Percentiles rank a stretch among this genome's conserved stretches.
phyloP scores from a whole-genome alignment of 805 yeast species.

The Ogataea kodamae region DNA sequence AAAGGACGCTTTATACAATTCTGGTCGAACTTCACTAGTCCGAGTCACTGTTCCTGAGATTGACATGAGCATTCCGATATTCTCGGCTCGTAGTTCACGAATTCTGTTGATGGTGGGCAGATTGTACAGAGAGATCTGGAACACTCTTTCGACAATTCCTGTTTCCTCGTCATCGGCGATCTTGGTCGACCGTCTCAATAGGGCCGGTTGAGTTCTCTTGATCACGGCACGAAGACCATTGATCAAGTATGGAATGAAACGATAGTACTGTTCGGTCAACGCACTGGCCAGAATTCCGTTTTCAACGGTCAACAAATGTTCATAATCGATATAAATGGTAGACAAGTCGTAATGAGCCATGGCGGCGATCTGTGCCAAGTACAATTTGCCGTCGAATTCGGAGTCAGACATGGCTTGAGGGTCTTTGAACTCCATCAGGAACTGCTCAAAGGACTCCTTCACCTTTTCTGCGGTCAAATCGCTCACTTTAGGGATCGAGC shows the following conservation, averaged over 20 bases:
- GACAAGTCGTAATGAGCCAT: constrained; percentile 73
- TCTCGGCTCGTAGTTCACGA: constrained; percentile 86
- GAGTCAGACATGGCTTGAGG: constrained; percentile 35
- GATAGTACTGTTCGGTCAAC: constrained; percentile 83
- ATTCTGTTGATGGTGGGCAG: constrained; percentile 79
- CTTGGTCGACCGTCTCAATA: constrained; percentile 46
- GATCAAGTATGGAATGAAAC: constrained; percentile 83
- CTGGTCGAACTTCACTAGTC: constrained; percentile 95
- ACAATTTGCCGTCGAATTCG: constrained; percentile 53
- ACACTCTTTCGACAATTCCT: constrained; percentile 62
- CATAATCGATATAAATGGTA: constrained; percentile 82
- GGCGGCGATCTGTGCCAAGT: constrained; percentile 75
- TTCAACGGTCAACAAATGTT: constrained; percentile 69
- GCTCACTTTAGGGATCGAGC: constrained; percentile 77
- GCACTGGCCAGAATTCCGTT: constrained; percentile 89
- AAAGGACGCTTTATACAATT: constrained; percentile 79
- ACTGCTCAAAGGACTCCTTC: constrained; percentile 83
- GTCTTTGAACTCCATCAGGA: constrained; percentile 63
- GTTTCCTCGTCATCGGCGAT: constrained; percentile 38
- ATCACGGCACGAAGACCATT: constrained; percentile 72
- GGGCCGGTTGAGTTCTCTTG: constrained; percentile 69
- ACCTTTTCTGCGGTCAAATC: constrained; percentile 95
- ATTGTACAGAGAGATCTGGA: constrained; percentile 86
- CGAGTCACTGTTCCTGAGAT: constrained; percentile 95
- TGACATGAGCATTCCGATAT: constrained; percentile 77